Percentiles rank a stretch among this genome's conserved stretches.
Conservation (phyloP, 1,284 basidiomycete genomes). For the Phaffia rhodozyma region DNA sequence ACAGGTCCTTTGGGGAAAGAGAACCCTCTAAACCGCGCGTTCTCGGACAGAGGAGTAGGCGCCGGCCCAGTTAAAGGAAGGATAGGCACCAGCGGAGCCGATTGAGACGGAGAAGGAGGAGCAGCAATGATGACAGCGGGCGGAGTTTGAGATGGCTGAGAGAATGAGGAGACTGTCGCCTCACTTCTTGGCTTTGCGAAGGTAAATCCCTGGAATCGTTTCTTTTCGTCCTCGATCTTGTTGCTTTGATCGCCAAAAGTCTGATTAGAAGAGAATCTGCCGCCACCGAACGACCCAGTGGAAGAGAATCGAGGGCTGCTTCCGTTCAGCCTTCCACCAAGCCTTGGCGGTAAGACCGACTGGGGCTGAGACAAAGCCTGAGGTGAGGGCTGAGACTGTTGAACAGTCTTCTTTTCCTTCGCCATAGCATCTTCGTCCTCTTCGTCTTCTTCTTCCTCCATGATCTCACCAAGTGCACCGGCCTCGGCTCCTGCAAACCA, state of each 20-base stretch:
- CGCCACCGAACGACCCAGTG: neutral
- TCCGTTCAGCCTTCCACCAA: neutral
- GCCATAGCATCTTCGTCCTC: conserved; percentile 2
- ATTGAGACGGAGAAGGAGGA: neutral
- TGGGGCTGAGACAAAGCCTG: too few relatives aligned
- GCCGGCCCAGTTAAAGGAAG: neutral
- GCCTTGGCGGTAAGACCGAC: neutral
- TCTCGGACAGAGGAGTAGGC: neutral
- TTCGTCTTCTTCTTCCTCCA: conserved; percentile 12
- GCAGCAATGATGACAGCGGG: neutral
- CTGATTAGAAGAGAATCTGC: neutral
- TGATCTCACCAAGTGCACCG: conserved; percentile 12
- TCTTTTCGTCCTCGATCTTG: conserved; percentile 2
- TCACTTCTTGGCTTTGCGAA: conserved; percentile 10
- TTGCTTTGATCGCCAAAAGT: neutral
- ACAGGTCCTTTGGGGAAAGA: conserved; percentile 11
- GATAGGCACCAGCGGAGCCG: neutral
- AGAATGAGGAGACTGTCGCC: neutral
- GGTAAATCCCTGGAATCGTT: conserved; percentile 4
- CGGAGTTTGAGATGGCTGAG: neutral
- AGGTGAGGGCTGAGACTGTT: too few relatives aligned
- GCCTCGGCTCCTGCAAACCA: conserved; percentile 9
- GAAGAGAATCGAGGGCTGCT: neutral
- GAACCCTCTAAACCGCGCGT: conserved; percentile 5
- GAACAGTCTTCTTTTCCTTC: neutral